Evolutionary conservation across 495 filamentous ascomycete species (phyloP), one percentile per base, ranked within the genome.

Genomic region (Tuber calosporum): DNA sequence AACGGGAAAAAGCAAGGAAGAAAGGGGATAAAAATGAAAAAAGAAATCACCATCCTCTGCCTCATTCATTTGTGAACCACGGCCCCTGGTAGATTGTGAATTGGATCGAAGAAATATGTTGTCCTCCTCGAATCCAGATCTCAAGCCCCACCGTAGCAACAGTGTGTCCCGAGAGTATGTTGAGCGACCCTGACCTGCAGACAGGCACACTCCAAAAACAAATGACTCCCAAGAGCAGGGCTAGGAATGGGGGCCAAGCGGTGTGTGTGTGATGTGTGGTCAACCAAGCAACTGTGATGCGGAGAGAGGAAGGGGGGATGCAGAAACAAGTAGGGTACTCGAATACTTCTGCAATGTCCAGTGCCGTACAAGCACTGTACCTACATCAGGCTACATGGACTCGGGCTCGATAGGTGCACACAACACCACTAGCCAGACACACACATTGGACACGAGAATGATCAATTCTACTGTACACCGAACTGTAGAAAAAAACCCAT

Each of bases 151-250:
- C 34, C 26, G 26, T 62, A 34, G 26, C 67, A 58, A 66, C 71
- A 73, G 58, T 73, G 58, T 73, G 30, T 68, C 70, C 67, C 42
- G 69, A 69, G 41, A 20, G 71, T 77, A n/a, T 34, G 68, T 78
- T 68, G 68, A 62, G n/a, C 13, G 30, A 77, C 75, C 74, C 76
- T 58, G 75, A 68, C 74, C 74, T 77, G 67, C 74, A 73, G 74
- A 40, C 74, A 76, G 74, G 74, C 74, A 71, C 75, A 71, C 67
- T 58, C 74, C 70, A 68, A 58, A 74, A 77, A 78, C 71, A 76
- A 76, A 77, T 77, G 71, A 73, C 71, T 42, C 53, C 26, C 43
- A 71, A 74, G 70, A 42, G 72, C 74, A 76, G 58, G 74, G 74
- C 74, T 34, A n/a, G 22, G n/a, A 30, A 72, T 22, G 66, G 41